These are phyloP conservation scores for Paragyromitra xinjiangensis DNA, from an alignment of 495 filamentous ascomycete genomes.

Conservation along the genomic window DNA sequence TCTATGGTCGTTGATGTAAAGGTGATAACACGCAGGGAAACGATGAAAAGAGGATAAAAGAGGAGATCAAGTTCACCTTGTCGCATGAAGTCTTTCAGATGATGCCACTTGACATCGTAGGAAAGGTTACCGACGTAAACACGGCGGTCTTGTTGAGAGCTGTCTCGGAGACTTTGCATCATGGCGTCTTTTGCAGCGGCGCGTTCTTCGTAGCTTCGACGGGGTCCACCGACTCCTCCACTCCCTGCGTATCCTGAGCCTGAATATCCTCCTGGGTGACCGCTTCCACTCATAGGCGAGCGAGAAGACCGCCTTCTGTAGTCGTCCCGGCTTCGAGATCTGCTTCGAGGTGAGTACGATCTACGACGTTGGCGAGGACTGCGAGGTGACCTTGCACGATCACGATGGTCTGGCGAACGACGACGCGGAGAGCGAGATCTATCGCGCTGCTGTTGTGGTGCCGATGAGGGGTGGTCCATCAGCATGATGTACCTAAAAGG, in stretches of 20 bases:
- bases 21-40: neutral
- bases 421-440: constrained; percentile 92
- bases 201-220: constrained; percentile 83
- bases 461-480: constrained; percentile 58
- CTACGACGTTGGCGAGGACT: constrained; percentile 78
- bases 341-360: constrained; percentile 91
- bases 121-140: constrained; percentile 99
- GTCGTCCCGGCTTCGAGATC: constrained; percentile 89
- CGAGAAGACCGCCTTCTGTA: constrained; percentile 81
- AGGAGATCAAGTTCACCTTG: constrained; percentile 73
- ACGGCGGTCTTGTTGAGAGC: constrained; percentile 96
- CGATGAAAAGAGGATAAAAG: constrained; percentile 4
- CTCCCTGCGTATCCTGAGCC: constrained; percentile 67
- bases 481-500: constrained; percentile 60
- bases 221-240: constrained; percentile 70
- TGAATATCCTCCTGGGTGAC: constrained; percentile 70
- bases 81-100: constrained; percentile 99
- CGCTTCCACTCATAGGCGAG: constrained; percentile 83
- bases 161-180: constrained; percentile 91
- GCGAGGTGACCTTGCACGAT: constrained; percentile 63
- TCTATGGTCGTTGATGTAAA: constrained; percentile 6
- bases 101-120: constrained; percentile 99
- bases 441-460: constrained; percentile 75
- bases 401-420: constrained; percentile 67
- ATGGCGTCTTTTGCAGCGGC: constrained; percentile 87